A percentile compares a stretch with the other conserved stretches of the same genome.
Conservation (phyloP, 148 eudicot genomes). For the Amaranthus hypochondriacus region DNA sequence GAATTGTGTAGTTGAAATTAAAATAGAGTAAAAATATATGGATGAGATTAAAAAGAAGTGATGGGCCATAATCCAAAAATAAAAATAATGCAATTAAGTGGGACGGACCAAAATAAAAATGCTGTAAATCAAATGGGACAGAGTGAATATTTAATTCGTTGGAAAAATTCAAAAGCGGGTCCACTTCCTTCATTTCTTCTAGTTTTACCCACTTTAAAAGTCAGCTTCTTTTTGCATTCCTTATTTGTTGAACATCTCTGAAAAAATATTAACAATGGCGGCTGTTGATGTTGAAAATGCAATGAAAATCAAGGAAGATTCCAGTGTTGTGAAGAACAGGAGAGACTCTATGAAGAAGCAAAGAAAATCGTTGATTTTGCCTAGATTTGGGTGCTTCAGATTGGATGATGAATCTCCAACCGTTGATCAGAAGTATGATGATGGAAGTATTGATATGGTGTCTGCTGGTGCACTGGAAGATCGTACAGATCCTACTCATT, state of each 20-base stretch:
- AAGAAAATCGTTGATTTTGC: conserved; percentile 14
- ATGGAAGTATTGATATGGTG: conserved; percentile 55
- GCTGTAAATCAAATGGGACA: too few species aligned
- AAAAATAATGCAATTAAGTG: too few species aligned
- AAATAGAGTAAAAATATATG: too few species aligned
- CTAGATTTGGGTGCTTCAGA: conserved; percentile 56
- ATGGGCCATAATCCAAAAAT: too few species aligned
- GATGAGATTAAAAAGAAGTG: too few species aligned
- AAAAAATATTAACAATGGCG: conserved; percentile 1
- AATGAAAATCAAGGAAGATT: conserved; percentile 23
- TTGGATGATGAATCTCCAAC: conserved; percentile 42
- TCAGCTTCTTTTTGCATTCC: not conserved
- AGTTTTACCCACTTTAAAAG: not conserved
- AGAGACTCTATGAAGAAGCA: conserved; percentile 17
- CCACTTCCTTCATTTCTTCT: not conserved
- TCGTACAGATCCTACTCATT: conserved; percentile 41
- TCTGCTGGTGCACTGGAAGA: conserved; percentile 29
- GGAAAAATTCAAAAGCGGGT: conserved; percentile 3
- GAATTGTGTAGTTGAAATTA: too few species aligned
- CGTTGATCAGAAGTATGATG: conserved; percentile 40
- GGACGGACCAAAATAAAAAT: too few species aligned
- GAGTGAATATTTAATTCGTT: not conserved
- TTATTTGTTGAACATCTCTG: not conserved
- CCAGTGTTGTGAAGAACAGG: conserved; percentile 5
- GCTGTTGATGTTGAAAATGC: conserved; percentile 21